Evolutionary conservation across 805 yeast genomes (phyloP), one percentile per base, ranked within the genome.

Genomic region (Tetrapisispora phaffii): DNA sequence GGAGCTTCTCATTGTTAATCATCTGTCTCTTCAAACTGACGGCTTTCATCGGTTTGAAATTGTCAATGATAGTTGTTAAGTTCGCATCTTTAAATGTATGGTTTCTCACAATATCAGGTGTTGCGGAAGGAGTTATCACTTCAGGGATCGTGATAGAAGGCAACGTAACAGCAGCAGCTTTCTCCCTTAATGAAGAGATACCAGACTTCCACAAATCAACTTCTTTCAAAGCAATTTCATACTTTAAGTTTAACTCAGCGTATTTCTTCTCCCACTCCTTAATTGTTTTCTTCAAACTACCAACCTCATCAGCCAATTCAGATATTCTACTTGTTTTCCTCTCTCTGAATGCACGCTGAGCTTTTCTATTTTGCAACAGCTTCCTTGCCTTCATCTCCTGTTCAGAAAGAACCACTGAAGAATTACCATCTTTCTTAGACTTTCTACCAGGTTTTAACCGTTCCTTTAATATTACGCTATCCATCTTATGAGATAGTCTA

Each of bases 261-360:
- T 44, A 46, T 75, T 73, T 54, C 77, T 88, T 50, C 76, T 74
- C 62, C 84, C 93, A 44, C 80, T 73, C 55, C 74, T 83, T 60
- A 75, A 67, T 45, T 81, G 71, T 63, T 77, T 79, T 43, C 33
- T 53, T 50, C 23, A 58, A 46, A 8, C 41, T 38, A 12, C 47
- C 47, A 12, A 61, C 59, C 10, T 54, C 45, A 15, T 74, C 77
- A 60, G 86, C 95, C 42, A 90, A 69, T 59, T 85, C 95, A 47
- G 79, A 78, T 5, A 87, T 89, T 42, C 90, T 67, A 31, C 84
- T 83, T 13, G 96, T 93, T 54, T 95, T 69, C 52, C 96, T 72
- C 62, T 87, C 94, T 52, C 96, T 69, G 67, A 87, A 85, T 1
- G 97, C 94, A 48, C 96, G 60, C 69, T 89, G 95, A 22, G 96